Conservation (phyloP, 2,329 filamentous ascomycete species). For the Cercospora janseana region DNA sequence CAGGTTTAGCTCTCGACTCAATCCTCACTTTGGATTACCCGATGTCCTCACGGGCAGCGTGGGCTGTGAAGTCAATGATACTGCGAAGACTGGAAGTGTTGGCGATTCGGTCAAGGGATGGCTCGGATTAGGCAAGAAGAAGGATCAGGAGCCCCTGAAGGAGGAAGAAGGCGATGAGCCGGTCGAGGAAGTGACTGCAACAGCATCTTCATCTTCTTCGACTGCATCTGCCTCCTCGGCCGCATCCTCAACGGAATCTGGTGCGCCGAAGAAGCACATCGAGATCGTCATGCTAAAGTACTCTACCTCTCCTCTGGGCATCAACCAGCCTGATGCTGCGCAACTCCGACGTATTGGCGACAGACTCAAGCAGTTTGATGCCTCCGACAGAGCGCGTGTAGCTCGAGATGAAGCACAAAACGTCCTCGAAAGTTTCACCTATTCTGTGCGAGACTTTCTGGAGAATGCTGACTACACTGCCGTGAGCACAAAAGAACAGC, state of each 20-base stretch:
- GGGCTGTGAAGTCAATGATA: constrained; percentile 76
- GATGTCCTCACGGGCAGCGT: constrained; percentile 72
- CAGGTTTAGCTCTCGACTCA: constrained; percentile 73
- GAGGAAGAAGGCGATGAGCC: constrained; percentile 53
- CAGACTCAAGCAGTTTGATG: constrained; percentile 74
- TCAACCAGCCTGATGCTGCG: constrained; percentile 59
- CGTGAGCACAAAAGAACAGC: constrained; percentile 67
- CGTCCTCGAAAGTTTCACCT: constrained; percentile 89
- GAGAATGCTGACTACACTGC: constrained; percentile 72
- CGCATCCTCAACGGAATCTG: constrained; percentile 42
- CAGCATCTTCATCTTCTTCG: too few relatives aligned
- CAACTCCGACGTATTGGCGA: constrained; percentile 62
- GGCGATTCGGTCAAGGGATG: constrained; percentile 95
- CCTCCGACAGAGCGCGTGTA: constrained; percentile 74
- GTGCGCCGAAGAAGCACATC: constrained; percentile 50
- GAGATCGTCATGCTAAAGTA: constrained; percentile 55
- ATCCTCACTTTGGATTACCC: constrained; percentile 71
- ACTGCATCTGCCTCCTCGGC: constrained; percentile 37
- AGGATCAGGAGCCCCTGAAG: constrained; percentile 71
- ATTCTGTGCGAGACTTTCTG: constrained; percentile 79
- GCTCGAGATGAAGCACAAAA: constrained; percentile 85
- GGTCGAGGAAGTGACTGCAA: constrained; percentile 43
- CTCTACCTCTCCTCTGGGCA: constrained; percentile 47
- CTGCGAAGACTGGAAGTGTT: constrained; percentile 71
- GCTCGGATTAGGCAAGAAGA: constrained; percentile 90